A percentile compares a stretch with the other conserved stretches of the same genome.
Conservation (phyloP, 2,329 filamentous ascomycete species). For the Colletotrichum acutatum region DNA sequence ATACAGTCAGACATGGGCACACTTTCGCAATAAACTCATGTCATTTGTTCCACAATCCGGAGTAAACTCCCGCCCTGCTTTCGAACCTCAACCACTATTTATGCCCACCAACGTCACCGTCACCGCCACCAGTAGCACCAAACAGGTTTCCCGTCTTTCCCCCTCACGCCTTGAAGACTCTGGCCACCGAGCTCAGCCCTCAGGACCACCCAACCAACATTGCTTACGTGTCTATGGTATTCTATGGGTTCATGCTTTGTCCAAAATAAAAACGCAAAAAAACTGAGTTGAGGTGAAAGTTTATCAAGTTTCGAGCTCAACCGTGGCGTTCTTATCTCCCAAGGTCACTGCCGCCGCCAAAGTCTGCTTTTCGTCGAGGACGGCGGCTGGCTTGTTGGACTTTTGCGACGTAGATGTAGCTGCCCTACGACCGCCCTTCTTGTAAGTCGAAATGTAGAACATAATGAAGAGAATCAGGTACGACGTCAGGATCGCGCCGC, state of each 20-base stretch:
- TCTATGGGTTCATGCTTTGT: neutral
- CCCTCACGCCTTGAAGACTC: neutral
- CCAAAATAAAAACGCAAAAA: neutral
- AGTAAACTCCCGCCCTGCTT: constrained; percentile 1
- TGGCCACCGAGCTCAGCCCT: neutral
- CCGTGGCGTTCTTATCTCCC: neutral
- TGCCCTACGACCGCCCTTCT: constrained; percentile 3
- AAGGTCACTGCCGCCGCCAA: neutral
- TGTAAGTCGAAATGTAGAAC: constrained; percentile 73
- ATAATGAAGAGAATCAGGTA: constrained; percentile 83
- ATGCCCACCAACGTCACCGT: neutral
- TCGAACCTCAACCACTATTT: neutral
- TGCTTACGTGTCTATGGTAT: neutral
- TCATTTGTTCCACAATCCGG: neutral
- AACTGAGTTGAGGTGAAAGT: too few species aligned
- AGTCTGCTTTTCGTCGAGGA: neutral
- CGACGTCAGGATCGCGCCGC: constrained; percentile 78
- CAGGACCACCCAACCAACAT: neutral
- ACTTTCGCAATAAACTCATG: neutral
- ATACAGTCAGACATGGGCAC: neutral
- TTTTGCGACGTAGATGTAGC: neutral
- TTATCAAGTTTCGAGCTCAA: neutral
- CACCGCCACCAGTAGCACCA: too few species aligned
- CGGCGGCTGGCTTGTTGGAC: neutral
- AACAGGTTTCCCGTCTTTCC: neutral